A percentile compares a stretch with the other conserved stretches of the same genome.
Conservation (phyloP, 1,284 basidiomycete species). For the Ustilago shanxiensis region DNA sequence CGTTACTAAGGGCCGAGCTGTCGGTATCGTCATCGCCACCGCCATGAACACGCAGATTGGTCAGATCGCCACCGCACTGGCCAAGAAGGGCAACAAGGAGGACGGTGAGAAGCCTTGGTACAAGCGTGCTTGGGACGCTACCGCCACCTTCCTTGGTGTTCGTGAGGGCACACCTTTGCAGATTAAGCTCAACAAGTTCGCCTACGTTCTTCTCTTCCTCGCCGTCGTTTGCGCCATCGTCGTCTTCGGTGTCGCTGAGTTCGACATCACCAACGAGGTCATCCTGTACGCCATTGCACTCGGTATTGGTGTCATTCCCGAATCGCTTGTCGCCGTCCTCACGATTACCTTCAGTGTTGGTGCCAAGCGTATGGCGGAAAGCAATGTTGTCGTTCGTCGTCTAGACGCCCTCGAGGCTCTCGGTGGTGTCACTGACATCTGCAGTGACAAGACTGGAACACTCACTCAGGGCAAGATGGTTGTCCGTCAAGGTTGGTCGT, state of each 20-base stretch:
- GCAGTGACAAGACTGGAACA: slow-evolving; percentile 66
- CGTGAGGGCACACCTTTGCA: slow-evolving; percentile 76
- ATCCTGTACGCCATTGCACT: slow-evolving; percentile 72
- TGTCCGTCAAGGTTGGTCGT: slow-evolving; percentile 57
- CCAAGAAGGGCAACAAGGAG: slow-evolving; percentile 35
- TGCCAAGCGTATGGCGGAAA: slow-evolving; percentile 64
- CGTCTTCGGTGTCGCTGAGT: slow-evolving; percentile 74
- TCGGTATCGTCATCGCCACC: slow-evolving; percentile 61
- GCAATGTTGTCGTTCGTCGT: slow-evolving; percentile 63
- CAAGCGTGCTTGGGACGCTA: slow-evolving; percentile 55
- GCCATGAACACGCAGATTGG: slow-evolving; percentile 63
- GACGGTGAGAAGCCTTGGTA: slow-evolving; percentile 34
- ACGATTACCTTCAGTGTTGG: slow-evolving; percentile 64
- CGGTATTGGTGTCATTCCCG: slow-evolving; percentile 67
- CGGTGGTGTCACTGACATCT: slow-evolving; percentile 60
- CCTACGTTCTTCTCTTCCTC: slow-evolving; percentile 75
- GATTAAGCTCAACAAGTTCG: slow-evolving; percentile 77
- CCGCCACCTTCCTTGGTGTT: slow-evolving; percentile 70
- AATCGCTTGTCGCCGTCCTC: slow-evolving; percentile 71
- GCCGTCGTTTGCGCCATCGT: slow-evolving; percentile 74
- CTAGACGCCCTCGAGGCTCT: slow-evolving; percentile 65
- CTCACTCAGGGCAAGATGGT: slow-evolving; percentile 67
- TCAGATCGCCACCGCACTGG: slow-evolving; percentile 61
- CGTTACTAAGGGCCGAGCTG: slow-evolving; percentile 64
- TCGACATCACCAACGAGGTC: slow-evolving; percentile 71